phyloP scores from a whole-genome alignment of 331 rosid genomes.

The Ulmus americana region DNA sequence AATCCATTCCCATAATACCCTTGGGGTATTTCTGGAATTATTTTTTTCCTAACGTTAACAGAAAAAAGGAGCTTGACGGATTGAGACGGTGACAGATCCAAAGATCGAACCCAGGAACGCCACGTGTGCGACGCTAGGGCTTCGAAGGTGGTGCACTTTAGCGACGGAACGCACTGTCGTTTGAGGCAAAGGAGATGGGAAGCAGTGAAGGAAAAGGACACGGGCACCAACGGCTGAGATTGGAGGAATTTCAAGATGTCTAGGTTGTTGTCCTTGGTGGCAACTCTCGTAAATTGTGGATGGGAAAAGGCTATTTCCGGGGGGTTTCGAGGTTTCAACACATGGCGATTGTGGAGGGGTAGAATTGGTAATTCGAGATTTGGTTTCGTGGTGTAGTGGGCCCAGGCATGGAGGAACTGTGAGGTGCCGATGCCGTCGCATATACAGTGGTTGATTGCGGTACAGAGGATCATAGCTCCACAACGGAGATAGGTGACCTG shows the following conservation, averaged over 20 bases:
- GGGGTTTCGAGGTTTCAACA: slow-evolving; percentile 47
- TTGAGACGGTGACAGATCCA: slow-evolving; percentile 28
- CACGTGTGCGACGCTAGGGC: slow-evolving; percentile 76
- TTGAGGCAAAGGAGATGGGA: slow-evolving; percentile 45
- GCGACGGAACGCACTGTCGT: slow-evolving; percentile 49
- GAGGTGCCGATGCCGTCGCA: slow-evolving; percentile 90
- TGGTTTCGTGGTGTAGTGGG: slow-evolving; percentile 36
- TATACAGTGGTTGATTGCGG: slow-evolving; percentile 71
- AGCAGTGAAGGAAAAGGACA: slow-evolving; percentile 45
- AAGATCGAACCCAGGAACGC: slow-evolving; percentile 74
- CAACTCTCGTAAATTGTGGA: slow-evolving; percentile 35
- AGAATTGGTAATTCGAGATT: slow-evolving; percentile 20
- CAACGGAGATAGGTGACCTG: slow-evolving; percentile 64
- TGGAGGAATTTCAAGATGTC: slow-evolving; percentile 45
- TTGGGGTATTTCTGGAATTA: slow-evolving; percentile 36
- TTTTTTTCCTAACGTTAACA: slow-evolving; percentile 37
- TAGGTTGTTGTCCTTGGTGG: slow-evolving; percentile 19
- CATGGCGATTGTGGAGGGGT: slow-evolving; percentile 56
- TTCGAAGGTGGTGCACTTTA: slow-evolving; percentile 66
- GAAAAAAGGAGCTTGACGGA: slow-evolving; percentile 67
- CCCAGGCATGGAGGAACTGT: slow-evolving; percentile 76
- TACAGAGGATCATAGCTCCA: slow-evolving; percentile 78
- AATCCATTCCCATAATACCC: slow-evolving; percentile 82
- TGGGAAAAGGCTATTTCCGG: slow-evolving; percentile 24
- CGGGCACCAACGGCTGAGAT: slow-evolving; percentile 55